These are phyloP conservation scores for Telfairia occidentalis DNA, from an alignment of 331 rosid genomes.

Conservation along the genomic window DNA sequence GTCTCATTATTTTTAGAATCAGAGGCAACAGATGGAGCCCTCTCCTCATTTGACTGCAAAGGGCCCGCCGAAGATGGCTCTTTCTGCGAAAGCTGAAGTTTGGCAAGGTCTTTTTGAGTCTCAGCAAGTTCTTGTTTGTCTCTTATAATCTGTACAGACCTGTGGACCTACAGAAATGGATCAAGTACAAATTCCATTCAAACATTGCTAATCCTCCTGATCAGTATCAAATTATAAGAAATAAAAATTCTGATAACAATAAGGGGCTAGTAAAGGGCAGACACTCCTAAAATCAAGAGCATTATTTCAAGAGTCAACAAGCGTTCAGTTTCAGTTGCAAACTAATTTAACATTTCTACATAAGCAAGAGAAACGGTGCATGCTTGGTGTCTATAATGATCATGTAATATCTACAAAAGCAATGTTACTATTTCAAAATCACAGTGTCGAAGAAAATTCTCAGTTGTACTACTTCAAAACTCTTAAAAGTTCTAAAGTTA, in stretches of 20 bases:
- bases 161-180: slow-evolving; percentile 57
- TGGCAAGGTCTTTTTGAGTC: slow-evolving; percentile 85
- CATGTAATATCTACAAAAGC: neutral
- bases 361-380: neutral
- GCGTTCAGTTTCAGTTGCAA: neutral
- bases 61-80: slow-evolving; percentile 67
- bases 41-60: slow-evolving; percentile 58
- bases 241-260: neutral
- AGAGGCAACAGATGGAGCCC: slow-evolving; percentile 31
- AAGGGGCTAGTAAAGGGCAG: neutral
- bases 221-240: neutral
- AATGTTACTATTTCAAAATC: neutral
- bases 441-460: neutral
- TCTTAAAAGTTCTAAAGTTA: neutral
- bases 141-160: slow-evolving; percentile 89
- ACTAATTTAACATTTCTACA: neutral
- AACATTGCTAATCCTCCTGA: neutral
- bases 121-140: slow-evolving; percentile 98
- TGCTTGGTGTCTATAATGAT: neutral
- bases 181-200: slow-evolving; percentile 1
- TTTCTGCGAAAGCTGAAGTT: slow-evolving; percentile 79
- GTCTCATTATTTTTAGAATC: slow-evolving; percentile 56
- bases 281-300: neutral
- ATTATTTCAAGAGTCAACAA: neutral
- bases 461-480: neutral